Evolutionary conservation across 176 grass and related monocot species (phyloP).

Genomic region (Pontederia paniculata): DNA sequence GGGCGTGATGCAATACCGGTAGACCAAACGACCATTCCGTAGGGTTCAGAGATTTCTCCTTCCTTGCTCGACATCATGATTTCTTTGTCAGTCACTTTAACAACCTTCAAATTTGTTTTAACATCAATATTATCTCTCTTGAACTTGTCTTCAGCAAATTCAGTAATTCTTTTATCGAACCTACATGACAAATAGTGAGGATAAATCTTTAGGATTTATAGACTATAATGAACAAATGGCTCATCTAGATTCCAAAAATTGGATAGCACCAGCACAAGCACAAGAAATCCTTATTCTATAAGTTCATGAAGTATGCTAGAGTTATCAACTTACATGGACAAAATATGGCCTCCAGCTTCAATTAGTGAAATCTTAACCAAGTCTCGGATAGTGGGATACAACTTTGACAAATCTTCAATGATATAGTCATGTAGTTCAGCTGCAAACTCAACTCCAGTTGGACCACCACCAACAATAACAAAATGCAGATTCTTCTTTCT

Average conservation of each 20-base stretch:
- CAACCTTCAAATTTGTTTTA: slow-evolving; percentile 16
- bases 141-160: slow-evolving; percentile 19
- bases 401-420: slow-evolving; percentile 12
- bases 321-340: slow-evolving; percentile 6
- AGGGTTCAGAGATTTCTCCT: slow-evolving; percentile 4
- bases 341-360: slow-evolving; percentile 17
- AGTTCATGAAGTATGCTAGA: neutral
- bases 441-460: slow-evolving; percentile 20
- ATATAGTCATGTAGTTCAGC: slow-evolving; percentile 14
- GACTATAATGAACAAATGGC: neutral
- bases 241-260: neutral
- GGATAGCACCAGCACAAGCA: neutral
- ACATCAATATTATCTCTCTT: slow-evolving; percentile 14
- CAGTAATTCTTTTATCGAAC: slow-evolving; percentile 20
- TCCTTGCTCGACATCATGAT: slow-evolving; percentile 4
- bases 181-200: neutral
- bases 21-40: slow-evolving; percentile 20
- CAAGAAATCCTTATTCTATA: neutral
- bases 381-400: slow-evolving; percentile 6
- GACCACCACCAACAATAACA: slow-evolving; percentile 17
- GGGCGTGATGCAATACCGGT: slow-evolving; percentile 12
- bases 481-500: slow-evolving; percentile 21
- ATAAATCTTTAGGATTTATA: neutral
- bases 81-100: slow-evolving; percentile 13
- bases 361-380: slow-evolving; percentile 15